Percentiles rank a stretch among this genome's conserved stretches.
These are phyloP conservation scores for Geotrichum carabidarum DNA, from an alignment of 1,139 yeast genomes.

Conservation along the genomic window DNA sequence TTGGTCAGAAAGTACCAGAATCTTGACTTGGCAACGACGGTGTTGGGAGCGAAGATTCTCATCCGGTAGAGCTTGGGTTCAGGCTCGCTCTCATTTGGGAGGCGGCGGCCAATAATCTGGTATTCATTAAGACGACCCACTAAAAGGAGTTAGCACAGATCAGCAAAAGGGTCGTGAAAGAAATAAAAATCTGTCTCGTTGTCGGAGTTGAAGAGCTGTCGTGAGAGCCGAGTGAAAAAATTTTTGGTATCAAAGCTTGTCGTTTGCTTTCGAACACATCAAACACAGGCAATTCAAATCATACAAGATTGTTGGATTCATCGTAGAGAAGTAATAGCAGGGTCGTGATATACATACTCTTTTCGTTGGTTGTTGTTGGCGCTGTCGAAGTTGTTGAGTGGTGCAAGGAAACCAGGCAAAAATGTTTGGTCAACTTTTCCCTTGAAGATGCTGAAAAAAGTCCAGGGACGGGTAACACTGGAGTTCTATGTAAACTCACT, in stretches of 20 bases:
- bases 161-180: background rate
- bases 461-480: background rate
- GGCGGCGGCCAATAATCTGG: slow-evolving; percentile 99
- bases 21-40: slow-evolving; percentile 99
- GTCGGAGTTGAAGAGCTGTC: background rate
- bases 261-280: no score
- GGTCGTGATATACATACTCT: slow-evolving; percentile 15
- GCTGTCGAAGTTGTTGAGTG: slow-evolving; percentile 11
- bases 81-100: slow-evolving; percentile 98
- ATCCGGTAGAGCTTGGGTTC: slow-evolving; percentile 99
- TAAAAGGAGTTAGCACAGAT: slow-evolving; percentile 13
- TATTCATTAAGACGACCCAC: slow-evolving; percentile 88
- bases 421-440: slow-evolving; percentile 2
- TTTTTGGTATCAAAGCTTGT: no score
- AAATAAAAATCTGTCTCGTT: background rate
- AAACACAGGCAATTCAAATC: no score
- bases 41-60: slow-evolving; percentile 99
- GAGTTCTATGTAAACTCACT: background rate
- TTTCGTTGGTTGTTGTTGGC: slow-evolving; percentile 15
- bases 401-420: slow-evolving; percentile 16
- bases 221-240: no score
- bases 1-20: slow-evolving; percentile 99
- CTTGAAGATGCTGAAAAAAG: background rate
- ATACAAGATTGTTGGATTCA: no score
- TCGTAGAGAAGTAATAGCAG: no score